These are phyloP conservation scores for Candida easanensis DNA, from an alignment of 805 yeast species.

Conservation along the genomic window DNA sequence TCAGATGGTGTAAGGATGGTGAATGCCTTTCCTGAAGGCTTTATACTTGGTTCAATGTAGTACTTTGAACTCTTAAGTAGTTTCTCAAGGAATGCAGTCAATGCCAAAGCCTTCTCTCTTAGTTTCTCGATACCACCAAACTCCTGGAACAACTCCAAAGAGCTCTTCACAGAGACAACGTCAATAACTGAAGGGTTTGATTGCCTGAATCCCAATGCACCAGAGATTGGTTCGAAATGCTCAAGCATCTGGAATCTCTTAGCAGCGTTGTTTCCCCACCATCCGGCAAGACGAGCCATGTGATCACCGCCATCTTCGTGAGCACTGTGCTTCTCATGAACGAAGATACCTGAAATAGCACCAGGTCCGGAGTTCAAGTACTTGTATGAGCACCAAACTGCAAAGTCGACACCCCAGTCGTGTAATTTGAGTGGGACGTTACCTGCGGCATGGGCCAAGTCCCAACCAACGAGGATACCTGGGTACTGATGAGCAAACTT, in stretches of 20 bases:
- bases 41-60: constrained; percentile 30
- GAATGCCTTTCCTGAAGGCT: constrained; percentile 34
- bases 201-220: constrained; percentile 86
- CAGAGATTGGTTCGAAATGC: constrained; percentile 72
- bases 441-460: constrained; percentile 92
- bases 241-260: constrained; percentile 80
- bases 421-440: constrained; percentile 76
- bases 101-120: constrained; percentile 49
- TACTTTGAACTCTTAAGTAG: constrained; percentile 44
- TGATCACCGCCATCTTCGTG: constrained; percentile 30
- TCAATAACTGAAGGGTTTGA: constrained; percentile 89
- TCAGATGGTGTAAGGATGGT: constrained; percentile 71
- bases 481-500: constrained; percentile 44
- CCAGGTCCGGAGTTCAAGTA: constrained; percentile 94
- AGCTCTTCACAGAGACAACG: constrained; percentile 67
- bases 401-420: constrained; percentile 91
- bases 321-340: constrained; percentile 50
- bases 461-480: constrained; percentile 81
- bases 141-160: constrained; percentile 60
- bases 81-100: constrained; percentile 57
- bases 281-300: constrained; percentile 81
- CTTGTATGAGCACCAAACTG: constrained; percentile 92
- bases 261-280: constrained; percentile 89
- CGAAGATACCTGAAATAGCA: constrained; percentile 81
- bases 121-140: constrained; percentile 56